These are phyloP conservation scores for Cutaneotrichosporon sp. DNA, from an alignment of 1,284 basidiomycete genomes.

Conservation along the genomic window DNA sequence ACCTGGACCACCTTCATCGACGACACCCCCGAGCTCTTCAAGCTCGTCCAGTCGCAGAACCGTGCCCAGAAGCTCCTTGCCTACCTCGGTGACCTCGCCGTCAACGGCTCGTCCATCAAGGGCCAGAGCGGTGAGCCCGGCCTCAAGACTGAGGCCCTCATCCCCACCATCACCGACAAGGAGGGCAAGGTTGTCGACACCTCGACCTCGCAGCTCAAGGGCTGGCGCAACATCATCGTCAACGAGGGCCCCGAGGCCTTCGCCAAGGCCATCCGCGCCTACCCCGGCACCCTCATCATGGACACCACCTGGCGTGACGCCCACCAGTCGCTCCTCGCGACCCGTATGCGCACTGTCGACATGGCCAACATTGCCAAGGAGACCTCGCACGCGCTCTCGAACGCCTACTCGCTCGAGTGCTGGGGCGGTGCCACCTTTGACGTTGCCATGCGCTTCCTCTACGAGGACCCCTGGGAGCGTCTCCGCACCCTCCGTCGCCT, in stretches of 20 bases:
- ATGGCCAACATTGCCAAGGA: constrained; percentile 99
- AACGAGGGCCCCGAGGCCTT: constrained; percentile 98
- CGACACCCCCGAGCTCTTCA: constrained; percentile 98
- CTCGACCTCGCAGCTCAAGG: constrained; percentile 76
- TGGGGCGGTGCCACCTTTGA: constrained; percentile 99
- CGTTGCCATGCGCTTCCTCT: constrained; percentile 99
- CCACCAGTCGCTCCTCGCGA: constrained; percentile 96
- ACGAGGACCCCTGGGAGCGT: constrained; percentile 99
- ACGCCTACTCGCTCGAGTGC: constrained; percentile 96
- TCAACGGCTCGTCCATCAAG: constrained; percentile 96
- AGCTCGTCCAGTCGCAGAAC: constrained; percentile 96
- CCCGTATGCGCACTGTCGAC: constrained; percentile 92
- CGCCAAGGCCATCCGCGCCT: constrained; percentile 95
- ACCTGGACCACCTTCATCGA: constrained; percentile 99
- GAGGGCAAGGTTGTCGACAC: constrained; percentile 77
- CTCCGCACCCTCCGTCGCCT: constrained; percentile 90
- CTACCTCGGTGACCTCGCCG: constrained; percentile 94
- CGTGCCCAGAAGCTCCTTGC: constrained; percentile 96
- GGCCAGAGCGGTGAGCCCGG: constrained; percentile 81
- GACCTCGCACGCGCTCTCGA: constrained; percentile 90
- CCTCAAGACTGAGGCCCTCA: constrained; percentile 82
- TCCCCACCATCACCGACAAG: constrained; percentile 79
- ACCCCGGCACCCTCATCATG: constrained; percentile 94
- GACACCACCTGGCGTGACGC: constrained; percentile 99
- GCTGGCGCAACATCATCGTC: constrained; percentile 99